Percentiles rank a stretch among this genome's conserved stretches.
phyloP scores from a whole-genome alignment of 345 rosid genomes.

The Physaria fendleri region DNA sequence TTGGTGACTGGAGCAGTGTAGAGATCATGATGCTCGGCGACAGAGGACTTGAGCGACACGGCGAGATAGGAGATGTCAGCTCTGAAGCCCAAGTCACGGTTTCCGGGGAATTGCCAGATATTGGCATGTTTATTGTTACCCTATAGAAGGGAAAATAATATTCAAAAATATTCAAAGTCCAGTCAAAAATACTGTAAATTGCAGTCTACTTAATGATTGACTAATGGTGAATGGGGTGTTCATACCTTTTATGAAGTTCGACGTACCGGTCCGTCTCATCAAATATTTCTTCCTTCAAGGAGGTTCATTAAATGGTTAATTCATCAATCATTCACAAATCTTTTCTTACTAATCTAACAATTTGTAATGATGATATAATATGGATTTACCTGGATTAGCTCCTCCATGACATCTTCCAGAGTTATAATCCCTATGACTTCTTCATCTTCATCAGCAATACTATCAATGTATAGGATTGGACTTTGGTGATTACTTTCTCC shows the following conservation, averaged over 20 bases:
- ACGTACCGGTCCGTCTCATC: conserved; percentile 71
- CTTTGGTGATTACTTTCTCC: conserved; percentile 16
- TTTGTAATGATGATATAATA: background rate
- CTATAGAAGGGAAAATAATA: conserved; percentile 35
- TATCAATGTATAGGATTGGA: conserved; percentile 25
- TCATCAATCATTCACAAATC: background rate
- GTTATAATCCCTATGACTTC: conserved; percentile 75
- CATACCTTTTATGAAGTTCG: conserved; percentile 52
- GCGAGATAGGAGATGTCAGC: conserved; percentile 41
- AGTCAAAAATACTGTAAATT: background rate
- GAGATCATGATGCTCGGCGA: conserved; percentile 42
- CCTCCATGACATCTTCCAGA: conserved; percentile 89
- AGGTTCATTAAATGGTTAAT: background rate
- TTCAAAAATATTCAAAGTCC: background rate
- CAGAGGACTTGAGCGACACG: conserved; percentile 36
- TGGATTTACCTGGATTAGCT: conserved; percentile 53
- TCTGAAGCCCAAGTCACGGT: conserved; percentile 36
- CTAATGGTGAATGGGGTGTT: background rate
- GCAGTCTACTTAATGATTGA: background rate
- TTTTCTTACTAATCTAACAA: background rate
- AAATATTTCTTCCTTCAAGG: conserved; percentile 59
- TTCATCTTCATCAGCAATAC: conserved; percentile 33
- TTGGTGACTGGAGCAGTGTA: conserved; percentile 42
- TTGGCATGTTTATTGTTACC: conserved; percentile 50
- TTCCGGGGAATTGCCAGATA: conserved; percentile 30